These are phyloP conservation scores for Pichia inconspicua DNA, from an alignment of 1,139 yeast genomes.

Conservation along the genomic window DNA sequence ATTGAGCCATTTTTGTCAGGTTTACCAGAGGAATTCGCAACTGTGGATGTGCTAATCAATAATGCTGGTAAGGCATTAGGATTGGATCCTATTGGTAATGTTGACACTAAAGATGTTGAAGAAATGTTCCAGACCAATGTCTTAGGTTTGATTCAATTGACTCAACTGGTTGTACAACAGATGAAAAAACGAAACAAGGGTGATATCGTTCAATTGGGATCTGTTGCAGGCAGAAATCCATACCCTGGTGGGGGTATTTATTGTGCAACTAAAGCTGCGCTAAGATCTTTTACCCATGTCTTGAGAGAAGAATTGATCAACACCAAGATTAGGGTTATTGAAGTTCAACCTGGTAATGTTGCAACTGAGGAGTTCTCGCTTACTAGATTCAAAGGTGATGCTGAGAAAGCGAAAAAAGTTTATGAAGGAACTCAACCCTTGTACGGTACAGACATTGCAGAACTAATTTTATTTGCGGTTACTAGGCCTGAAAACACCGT, in stretches of 20 bases:
- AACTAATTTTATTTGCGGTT: constrained; percentile 41
- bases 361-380: constrained; percentile 45
- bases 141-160: constrained; percentile 40
- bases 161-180: constrained; percentile 39
- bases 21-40: constrained; percentile 38
- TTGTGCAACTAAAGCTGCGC: constrained; percentile 45
- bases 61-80: constrained; percentile 50
- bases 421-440: constrained; percentile 42
- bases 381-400: constrained; percentile 41
- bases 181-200: constrained; percentile 41
- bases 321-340: constrained; percentile 41
- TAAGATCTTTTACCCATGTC: constrained; percentile 39
- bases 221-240: constrained; percentile 45
- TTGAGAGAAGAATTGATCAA: constrained; percentile 41
- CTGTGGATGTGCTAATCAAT: constrained; percentile 41
- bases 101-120: constrained; percentile 33
- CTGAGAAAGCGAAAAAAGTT: constrained; percentile 35
- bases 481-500: constrained; percentile 44
- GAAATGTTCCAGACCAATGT: constrained; percentile 46
- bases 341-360: constrained; percentile 47
- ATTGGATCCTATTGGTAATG: constrained; percentile 36
- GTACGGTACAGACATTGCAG: constrained; percentile 43
- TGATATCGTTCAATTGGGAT: constrained; percentile 43
- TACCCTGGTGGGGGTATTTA: constrained; percentile 46
- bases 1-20: constrained; percentile 34